These are phyloP conservation scores for Rhizopogon salebrosus DNA, from an alignment of 768 basidiomycete genomes.

Conservation along the genomic window DNA sequence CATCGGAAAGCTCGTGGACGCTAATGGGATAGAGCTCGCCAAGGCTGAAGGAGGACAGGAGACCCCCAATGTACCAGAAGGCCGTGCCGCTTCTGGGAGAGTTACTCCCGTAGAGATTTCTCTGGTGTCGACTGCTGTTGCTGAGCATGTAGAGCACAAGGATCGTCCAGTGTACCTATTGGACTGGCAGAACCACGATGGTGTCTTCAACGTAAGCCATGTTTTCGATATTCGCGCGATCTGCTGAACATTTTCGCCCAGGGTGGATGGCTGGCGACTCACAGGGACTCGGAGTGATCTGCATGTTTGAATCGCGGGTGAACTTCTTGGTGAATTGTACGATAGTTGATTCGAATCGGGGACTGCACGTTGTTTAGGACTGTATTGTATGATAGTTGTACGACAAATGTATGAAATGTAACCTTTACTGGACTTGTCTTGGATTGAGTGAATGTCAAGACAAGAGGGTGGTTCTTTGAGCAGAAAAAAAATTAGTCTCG, in stretches of 20 bases:
- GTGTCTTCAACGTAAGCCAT: slow-evolving; percentile 16
- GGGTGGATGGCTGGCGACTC: slow-evolving; percentile 6
- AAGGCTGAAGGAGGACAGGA: slow-evolving; percentile 11
- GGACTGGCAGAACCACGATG: slow-evolving; percentile 17
- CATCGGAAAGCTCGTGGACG: slow-evolving; percentile 13
- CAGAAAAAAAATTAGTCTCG: no score
- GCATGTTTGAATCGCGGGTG: not conserved
- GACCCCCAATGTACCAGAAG: not conserved
- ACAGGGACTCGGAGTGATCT: not conserved
- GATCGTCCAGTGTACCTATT: slow-evolving; percentile 14
- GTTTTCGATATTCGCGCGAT: not conserved
- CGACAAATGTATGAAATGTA: no score
- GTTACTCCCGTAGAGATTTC: slow-evolving; percentile 17
- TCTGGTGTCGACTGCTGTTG: slow-evolving; percentile 18
- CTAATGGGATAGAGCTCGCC: slow-evolving; percentile 10
- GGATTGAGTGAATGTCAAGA: no score
- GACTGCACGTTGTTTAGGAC: no score
- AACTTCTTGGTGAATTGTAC: no score
- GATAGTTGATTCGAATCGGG: not conserved
- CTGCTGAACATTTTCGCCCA: not conserved
- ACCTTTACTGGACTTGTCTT: no score
- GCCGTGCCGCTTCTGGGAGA: slow-evolving; percentile 1
- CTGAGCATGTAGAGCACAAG: slow-evolving; percentile 10
- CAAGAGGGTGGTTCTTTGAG: no score
- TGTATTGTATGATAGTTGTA: no score